Conservation (phyloP, 805 yeast species). For the Saccharomyces jurei region DNA sequence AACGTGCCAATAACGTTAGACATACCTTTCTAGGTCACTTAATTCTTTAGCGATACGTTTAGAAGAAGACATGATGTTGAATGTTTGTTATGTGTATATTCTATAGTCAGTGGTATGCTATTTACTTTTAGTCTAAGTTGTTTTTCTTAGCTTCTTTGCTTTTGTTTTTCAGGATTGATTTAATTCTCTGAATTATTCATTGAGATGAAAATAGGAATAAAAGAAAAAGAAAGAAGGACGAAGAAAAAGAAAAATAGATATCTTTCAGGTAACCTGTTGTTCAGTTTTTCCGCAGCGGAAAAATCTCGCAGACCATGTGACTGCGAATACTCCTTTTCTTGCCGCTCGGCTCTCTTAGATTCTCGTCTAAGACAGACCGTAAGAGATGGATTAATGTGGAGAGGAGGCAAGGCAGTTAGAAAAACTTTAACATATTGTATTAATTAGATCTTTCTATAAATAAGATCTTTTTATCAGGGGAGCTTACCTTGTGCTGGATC, state of each 20-base stretch:
- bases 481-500: background rate
- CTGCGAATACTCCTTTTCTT: background rate
- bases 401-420: background rate
- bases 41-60: slow-evolving; percentile 96
- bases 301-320: background rate
- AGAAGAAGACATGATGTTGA: slow-evolving; percentile 54
- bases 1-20: slow-evolving; percentile 15
- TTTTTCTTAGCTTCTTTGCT: slow-evolving; percentile 18
- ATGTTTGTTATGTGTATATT: background rate
- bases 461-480: background rate
- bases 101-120: background rate
- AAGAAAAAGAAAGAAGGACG: slow-evolving; percentile 24
- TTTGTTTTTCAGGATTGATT: background rate
- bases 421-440: background rate
- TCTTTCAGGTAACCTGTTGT: background rate
- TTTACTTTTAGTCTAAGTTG: slow-evolving; percentile 1
- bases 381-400: background rate
- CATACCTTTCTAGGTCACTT: slow-evolving; percentile 88
- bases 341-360: background rate
- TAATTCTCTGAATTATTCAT: slow-evolving; percentile 1
- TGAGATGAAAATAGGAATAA: slow-evolving; percentile 18
- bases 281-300: background rate
- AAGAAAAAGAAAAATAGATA: slow-evolving; percentile 15
- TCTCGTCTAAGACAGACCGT: background rate
- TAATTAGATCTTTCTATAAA: no score